Conservation (phyloP, 306 rosid genomes). For the Fagus crenata region DNA sequence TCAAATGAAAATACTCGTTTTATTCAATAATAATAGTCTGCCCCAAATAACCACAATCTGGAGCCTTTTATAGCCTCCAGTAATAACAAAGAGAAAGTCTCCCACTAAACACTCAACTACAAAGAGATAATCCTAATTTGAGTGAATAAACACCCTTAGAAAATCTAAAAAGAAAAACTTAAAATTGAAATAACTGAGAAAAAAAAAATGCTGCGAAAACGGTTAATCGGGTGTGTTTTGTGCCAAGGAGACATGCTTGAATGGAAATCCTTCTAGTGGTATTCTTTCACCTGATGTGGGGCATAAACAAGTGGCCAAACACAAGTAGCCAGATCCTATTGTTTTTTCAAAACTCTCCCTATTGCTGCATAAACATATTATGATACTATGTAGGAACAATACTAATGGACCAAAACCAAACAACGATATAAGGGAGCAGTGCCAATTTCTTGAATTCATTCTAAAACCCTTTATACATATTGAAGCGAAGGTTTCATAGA, state of each 20-base stretch:
- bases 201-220: not conserved
- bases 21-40: no score
- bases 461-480: no score
- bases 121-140: no score
- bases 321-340: conserved; percentile 2
- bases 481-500: no score
- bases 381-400: not conserved
- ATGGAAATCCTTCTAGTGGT: not conserved
- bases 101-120: no score
- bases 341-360: not conserved
- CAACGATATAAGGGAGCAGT: not conserved
- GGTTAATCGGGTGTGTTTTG: not conserved
- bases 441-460: not conserved
- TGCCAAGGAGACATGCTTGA: not conserved
- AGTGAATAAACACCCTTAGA: no score
- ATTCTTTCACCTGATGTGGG: not conserved
- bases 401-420: not conserved
- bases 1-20: no score
- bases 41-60: no score
- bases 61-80: no score
- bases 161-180: no score
- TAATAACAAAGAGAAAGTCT: no score
- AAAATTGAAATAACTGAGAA: no score
- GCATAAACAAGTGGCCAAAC: not conserved
- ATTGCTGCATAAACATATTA: not conserved